Percentiles rank a stretch among this genome's conserved stretches.
These are phyloP conservation scores for Monilinia aucupariae DNA, from an alignment of 2,329 filamentous ascomycete genomes.

Conservation along the genomic window DNA sequence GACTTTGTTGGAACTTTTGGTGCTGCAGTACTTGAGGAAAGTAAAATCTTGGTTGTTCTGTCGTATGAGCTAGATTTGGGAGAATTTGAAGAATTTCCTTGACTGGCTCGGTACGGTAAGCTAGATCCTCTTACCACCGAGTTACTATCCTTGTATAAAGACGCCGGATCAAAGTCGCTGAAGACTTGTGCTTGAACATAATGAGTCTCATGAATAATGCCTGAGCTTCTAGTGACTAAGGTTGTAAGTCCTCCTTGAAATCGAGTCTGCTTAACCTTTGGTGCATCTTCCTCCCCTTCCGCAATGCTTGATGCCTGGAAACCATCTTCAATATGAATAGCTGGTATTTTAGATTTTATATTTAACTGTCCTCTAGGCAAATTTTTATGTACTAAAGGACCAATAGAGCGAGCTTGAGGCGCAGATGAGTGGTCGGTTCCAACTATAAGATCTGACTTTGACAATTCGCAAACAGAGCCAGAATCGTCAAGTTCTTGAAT, in stretches of 20 bases:
- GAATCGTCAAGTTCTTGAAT: neutral
- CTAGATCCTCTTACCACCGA: neutral
- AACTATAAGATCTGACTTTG: no score
- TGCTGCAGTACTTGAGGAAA: neutral
- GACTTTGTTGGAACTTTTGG: neutral
- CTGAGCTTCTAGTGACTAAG: neutral
- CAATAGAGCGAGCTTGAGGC: no score
- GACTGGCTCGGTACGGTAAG: neutral
- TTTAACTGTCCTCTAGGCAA: neutral
- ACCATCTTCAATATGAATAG: neutral
- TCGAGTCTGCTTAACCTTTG: neutral
- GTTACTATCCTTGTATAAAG: no score
- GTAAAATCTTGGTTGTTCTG: neutral
- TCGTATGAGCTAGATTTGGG: neutral
- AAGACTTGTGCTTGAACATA: neutral
- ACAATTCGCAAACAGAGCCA: no score
- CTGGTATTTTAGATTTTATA: neutral
- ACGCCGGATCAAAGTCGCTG: no score
- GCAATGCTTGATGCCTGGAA: neutral
- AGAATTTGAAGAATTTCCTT: neutral
- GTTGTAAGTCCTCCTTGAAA: neutral
- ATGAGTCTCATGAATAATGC: neutral
- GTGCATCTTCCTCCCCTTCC: neutral
- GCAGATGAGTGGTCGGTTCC: no score
- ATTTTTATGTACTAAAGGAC: neutral